phyloP scores from a whole-genome alignment of 177 flowering plant genomes.

The Vitis hybrid region DNA sequence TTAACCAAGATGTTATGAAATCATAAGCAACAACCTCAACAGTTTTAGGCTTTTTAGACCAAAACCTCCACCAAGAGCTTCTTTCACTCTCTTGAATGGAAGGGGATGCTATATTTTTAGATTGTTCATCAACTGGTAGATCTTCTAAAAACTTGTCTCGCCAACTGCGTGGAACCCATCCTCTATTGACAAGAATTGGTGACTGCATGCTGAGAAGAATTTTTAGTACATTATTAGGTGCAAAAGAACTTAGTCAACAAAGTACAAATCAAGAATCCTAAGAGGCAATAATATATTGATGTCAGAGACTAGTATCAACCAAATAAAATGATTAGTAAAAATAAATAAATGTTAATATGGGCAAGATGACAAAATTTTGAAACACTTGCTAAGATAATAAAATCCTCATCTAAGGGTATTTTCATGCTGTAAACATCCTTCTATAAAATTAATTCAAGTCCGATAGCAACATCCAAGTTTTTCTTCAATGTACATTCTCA shows the following conservation, averaged over 20 bases:
- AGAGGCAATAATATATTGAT: no score
- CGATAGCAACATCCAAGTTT: no score
- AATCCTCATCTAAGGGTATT: neutral
- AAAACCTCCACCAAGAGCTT: constrained; percentile 70
- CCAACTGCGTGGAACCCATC: constrained; percentile 98
- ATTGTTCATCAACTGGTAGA: constrained; percentile 27
- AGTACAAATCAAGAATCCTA: no score
- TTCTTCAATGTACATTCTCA: no score
- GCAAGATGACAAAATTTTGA: no score
- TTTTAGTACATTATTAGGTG: constrained; percentile 19
- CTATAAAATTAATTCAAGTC: no score
- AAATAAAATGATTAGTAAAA: no score
- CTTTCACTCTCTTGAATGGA: constrained; percentile 27
- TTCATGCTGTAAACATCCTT: no score
- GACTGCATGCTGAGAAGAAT: constrained; percentile 62
- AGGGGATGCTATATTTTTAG: constrained; percentile 18
- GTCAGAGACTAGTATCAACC: no score
- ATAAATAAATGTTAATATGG: no score
- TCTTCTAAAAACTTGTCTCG: constrained; percentile 46
- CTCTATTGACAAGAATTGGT: constrained; percentile 86
- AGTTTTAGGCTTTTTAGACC: constrained; percentile 53
- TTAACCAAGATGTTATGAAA: constrained; percentile 6
- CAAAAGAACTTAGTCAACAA: neutral
- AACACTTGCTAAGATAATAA: no score
- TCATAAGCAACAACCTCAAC: constrained; percentile 41